These are phyloP conservation scores for Cryptosporidium meleagridis DNA, from an alignment of 169 alveolate genomes.

Conservation along the genomic window DNA sequence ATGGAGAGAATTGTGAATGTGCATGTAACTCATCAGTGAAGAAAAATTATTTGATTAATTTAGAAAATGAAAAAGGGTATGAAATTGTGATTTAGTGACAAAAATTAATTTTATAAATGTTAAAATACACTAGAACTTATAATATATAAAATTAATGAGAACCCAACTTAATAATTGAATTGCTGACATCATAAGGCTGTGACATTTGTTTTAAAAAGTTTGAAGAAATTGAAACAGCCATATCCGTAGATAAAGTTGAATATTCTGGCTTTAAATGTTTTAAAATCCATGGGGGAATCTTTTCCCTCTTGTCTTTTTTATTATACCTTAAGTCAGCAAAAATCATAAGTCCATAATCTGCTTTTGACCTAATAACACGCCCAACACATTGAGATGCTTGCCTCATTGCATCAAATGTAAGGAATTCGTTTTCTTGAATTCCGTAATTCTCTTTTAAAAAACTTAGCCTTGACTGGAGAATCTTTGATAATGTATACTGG, in stretches of 20 bases:
- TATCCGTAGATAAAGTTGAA: conserved; percentile 84
- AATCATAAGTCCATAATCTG: conserved; percentile 94
- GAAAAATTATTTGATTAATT: too few relatives aligned
- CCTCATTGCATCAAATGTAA: conserved; percentile 98
- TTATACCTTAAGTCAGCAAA: conserved; percentile 92
- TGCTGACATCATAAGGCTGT: conserved; percentile 17
- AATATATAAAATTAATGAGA: background rate
- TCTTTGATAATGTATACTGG: conserved; percentile 93
- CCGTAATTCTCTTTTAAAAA: conserved; percentile 89
- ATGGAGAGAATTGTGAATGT: too few relatives aligned
- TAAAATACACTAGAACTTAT: background rate
- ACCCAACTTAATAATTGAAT: conserved; percentile 1
- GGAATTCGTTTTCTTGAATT: conserved; percentile 94
- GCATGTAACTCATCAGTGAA: background rate
- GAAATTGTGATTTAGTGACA: background rate
- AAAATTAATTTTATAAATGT: background rate
- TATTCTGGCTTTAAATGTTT: conserved; percentile 85
- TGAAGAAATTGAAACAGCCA: conserved; percentile 84
- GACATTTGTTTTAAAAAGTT: conserved; percentile 69
- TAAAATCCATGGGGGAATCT: conserved; percentile 91
- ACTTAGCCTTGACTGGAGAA: conserved; percentile 91
- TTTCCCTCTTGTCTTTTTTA: conserved; percentile 86
- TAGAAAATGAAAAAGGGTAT: background rate
- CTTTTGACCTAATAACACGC: conserved; percentile 92
- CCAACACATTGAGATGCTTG: conserved; percentile 98